Conservation (phyloP, 176 grass and related monocot genomes). For the Alloteropsis semialata region DNA sequence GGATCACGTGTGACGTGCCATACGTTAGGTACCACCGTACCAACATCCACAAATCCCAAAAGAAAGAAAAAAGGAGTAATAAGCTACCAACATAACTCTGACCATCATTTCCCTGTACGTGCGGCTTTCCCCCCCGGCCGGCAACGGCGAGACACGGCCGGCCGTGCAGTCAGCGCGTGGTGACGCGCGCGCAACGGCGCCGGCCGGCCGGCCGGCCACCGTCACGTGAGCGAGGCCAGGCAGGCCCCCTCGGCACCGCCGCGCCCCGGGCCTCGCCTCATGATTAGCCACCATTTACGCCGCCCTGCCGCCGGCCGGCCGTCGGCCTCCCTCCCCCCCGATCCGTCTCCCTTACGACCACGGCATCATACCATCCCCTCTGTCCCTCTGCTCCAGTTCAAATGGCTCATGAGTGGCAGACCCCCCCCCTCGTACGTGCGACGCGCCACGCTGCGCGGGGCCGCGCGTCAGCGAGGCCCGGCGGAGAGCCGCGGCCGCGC, state of each 20-base stretch:
- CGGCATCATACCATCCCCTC: constrained; percentile 22
- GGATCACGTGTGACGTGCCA: not conserved
- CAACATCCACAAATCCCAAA: not conserved
- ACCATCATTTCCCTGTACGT: constrained; percentile 5
- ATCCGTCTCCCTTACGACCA: not conserved
- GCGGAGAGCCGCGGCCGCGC: not conserved
- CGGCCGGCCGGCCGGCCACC: not conserved
- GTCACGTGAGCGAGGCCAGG: constrained; percentile 65
- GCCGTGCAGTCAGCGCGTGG: not conserved
- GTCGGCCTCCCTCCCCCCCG: not conserved
- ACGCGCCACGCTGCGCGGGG: not conserved
- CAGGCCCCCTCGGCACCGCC: constrained; percentile 36
- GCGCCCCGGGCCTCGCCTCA: constrained; percentile 53
- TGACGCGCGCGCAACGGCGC: too few species aligned
- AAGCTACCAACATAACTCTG: not conserved
- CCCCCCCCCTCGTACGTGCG: constrained; percentile 7
- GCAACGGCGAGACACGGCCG: not conserved
- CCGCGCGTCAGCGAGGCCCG: constrained; percentile 20
- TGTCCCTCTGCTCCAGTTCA: constrained; percentile 22
- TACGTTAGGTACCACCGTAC: not conserved
- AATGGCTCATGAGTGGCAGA: constrained; percentile 30
- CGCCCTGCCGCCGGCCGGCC: constrained; percentile 13
- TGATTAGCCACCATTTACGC: constrained; percentile 87
- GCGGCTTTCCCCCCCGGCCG: not conserved
- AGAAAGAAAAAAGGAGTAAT: not conserved